Conservation (phyloP, 2,329 filamentous ascomycete species). For the Epichloe uncinata region DNA sequence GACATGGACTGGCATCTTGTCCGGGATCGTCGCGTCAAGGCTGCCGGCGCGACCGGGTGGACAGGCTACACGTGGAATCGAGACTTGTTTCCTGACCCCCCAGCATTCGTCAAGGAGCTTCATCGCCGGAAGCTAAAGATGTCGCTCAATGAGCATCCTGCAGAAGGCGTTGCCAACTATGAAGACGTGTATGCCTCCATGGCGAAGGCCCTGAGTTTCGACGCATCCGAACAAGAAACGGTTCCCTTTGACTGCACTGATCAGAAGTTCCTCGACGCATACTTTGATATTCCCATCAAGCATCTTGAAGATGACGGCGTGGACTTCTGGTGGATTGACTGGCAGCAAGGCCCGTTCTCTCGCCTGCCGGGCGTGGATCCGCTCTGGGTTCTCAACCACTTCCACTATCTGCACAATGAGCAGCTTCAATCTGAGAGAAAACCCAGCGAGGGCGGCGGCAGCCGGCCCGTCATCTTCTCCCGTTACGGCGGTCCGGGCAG, state of each 20-base stretch:
- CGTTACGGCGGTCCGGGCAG: slow-evolving; percentile 49
- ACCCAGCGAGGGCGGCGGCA: slow-evolving; percentile 6
- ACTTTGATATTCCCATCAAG: slow-evolving; percentile 42
- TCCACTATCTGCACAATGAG: slow-evolving; percentile 42
- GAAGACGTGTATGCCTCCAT: slow-evolving; percentile 44
- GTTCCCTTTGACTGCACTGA: slow-evolving; percentile 44
- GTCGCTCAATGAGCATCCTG: slow-evolving; percentile 49
- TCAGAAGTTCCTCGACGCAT: slow-evolving; percentile 42
- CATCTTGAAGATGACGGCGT: slow-evolving; percentile 40
- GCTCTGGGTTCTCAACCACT: slow-evolving; percentile 52
- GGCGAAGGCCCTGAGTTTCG: slow-evolving; percentile 36
- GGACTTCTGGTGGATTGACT: slow-evolving; percentile 57
- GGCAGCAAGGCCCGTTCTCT: slow-evolving; percentile 48
- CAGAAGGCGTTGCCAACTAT: slow-evolving; percentile 40
- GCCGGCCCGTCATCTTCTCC: slow-evolving; percentile 40
- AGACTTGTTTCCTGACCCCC: slow-evolving; percentile 40
- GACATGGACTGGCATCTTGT: slow-evolving; percentile 58
- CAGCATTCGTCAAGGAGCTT: slow-evolving; percentile 34
- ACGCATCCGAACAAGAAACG: slow-evolving; percentile 33
- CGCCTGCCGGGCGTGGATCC: slow-evolving; percentile 46
- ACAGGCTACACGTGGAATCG: slow-evolving; percentile 9
- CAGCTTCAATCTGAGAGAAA: slow-evolving; percentile 21
- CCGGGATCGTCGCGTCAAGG: slow-evolving; percentile 27
- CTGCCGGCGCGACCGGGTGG: slow-evolving; percentile 38
- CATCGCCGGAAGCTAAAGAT: slow-evolving; percentile 38